phyloP scores from a whole-genome alignment of 2,329 filamentous ascomycete genomes.

The Boeremia lycopersici region DNA sequence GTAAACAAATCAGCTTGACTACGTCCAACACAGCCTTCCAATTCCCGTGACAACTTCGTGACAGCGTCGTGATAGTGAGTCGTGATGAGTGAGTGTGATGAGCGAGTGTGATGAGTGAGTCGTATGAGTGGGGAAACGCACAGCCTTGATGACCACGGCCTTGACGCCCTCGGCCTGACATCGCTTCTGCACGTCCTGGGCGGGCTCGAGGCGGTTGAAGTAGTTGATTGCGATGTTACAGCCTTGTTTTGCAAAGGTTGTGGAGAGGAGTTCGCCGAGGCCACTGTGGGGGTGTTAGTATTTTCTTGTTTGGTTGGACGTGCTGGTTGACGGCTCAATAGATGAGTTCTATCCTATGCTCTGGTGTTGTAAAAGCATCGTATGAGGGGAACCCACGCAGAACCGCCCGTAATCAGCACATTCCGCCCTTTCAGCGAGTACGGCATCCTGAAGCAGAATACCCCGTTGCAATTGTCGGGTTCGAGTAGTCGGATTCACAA shows the following conservation, averaged over 20 bases:
- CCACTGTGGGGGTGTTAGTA: constrained; percentile 56
- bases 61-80: neutral
- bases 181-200: constrained; percentile 62
- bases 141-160: constrained; percentile 65
- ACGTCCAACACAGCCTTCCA: neutral
- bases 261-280: constrained; percentile 71
- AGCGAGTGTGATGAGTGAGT: too few species aligned
- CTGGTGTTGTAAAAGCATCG: neutral
- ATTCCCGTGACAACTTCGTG: neutral
- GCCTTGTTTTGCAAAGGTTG: constrained; percentile 71
- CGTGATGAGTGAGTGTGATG: too few species aligned
- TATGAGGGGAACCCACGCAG: constrained; percentile 57
- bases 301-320: neutral
- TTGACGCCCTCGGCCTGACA: constrained; percentile 60
- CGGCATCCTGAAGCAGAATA: constrained; percentile 57
- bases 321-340: too few species aligned
- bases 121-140: constrained; percentile 41
- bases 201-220: constrained; percentile 64
- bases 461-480: neutral
- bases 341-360: neutral
- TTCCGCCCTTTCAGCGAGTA: constrained; percentile 67
- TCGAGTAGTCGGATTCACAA: neutral
- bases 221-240: constrained; percentile 78
- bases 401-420: constrained; percentile 68
- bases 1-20: neutral